Evolutionary conservation across 2,329 filamentous ascomycete species (phyloP).

Genomic region (Septoria petroselini): DNA sequence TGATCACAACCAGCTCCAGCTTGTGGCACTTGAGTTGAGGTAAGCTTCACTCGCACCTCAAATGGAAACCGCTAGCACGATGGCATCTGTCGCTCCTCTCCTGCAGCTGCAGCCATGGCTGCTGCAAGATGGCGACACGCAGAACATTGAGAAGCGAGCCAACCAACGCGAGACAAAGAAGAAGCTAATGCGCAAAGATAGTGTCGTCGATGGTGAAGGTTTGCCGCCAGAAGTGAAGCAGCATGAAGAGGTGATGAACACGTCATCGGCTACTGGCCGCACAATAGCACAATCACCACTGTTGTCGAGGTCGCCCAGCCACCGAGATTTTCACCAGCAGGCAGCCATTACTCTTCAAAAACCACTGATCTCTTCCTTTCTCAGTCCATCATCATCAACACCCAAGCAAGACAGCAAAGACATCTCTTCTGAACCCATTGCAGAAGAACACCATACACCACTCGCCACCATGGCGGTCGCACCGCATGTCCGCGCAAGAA

Average conservation of each 20-base stretch:
- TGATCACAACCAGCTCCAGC: no score
- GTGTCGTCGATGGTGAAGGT: constrained; percentile 8
- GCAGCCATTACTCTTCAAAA: not conserved
- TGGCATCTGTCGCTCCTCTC: not conserved
- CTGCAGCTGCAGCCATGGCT: constrained; percentile 19
- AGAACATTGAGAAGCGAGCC: constrained; percentile 1
- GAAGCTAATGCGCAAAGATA: constrained; percentile 11
- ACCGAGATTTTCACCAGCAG: not conserved
- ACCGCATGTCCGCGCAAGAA: constrained; percentile 15
- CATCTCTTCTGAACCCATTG: not conserved
- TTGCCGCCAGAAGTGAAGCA: not conserved
- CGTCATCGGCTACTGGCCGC: not conserved
- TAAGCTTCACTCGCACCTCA: not conserved
- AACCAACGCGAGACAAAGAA: not conserved
- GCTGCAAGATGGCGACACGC: constrained; percentile 3
- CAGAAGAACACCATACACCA: not conserved
- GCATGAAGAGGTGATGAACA: not conserved
- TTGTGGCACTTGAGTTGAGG: no score
- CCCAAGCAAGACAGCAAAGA: not conserved
- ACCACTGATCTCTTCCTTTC: constrained; percentile 3
- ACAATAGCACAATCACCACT: not conserved
- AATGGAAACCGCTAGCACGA: no score
- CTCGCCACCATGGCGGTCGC: constrained; percentile 8
- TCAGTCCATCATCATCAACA: no score
- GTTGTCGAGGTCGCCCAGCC: constrained; percentile 7